Evolutionary conservation across 2,329 filamentous ascomycete genomes (phyloP).

Genomic region (Fusarium xylarioides): DNA sequence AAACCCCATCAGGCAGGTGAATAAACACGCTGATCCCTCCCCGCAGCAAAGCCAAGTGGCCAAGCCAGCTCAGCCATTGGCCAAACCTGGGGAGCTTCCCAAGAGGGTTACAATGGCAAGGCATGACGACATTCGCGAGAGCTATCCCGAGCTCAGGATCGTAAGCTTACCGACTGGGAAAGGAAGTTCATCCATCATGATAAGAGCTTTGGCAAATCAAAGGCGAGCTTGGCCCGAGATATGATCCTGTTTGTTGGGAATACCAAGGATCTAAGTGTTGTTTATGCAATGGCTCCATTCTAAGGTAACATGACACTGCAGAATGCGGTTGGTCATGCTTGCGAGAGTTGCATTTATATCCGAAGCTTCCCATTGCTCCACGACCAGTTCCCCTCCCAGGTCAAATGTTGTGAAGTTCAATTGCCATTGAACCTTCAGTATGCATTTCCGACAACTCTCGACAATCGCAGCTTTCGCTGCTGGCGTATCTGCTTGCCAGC

Average conservation of each 20-base stretch:
- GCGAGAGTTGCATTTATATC: conserved; percentile 33
- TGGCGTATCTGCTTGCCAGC: conserved; percentile 43
- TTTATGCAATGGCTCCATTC: conserved; percentile 23
- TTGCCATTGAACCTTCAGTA: not conserved
- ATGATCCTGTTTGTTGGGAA: conserved; percentile 13
- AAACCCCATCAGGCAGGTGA: conserved; percentile 29
- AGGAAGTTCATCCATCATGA: conserved; percentile 20
- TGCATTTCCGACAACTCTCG: conserved; percentile 31
- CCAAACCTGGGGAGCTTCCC: conserved; percentile 15
- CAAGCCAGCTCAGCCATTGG: conserved; percentile 12
- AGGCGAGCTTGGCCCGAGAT: not conserved
- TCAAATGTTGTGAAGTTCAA: not conserved
- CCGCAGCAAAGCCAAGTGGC: conserved; percentile 22
- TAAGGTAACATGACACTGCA: conserved; percentile 30
- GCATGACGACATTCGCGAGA: conserved; percentile 34
- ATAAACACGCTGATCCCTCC: conserved; percentile 4
- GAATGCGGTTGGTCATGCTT: not conserved
- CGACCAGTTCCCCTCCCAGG: not conserved
- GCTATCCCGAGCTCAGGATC: conserved; percentile 18
- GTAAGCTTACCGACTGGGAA: conserved; percentile 32
- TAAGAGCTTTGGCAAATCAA: conserved; percentile 22
- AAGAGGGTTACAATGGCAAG: conserved; percentile 22
- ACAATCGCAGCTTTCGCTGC: conserved; percentile 32
- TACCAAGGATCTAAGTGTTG: not conserved
- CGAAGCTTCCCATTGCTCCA: not conserved